Evolutionary conservation across 2,329 filamentous ascomycete genomes (phyloP), one percentile per base, ranked within the genome.

Genomic region (Sarocladium brachiariae): DNA sequence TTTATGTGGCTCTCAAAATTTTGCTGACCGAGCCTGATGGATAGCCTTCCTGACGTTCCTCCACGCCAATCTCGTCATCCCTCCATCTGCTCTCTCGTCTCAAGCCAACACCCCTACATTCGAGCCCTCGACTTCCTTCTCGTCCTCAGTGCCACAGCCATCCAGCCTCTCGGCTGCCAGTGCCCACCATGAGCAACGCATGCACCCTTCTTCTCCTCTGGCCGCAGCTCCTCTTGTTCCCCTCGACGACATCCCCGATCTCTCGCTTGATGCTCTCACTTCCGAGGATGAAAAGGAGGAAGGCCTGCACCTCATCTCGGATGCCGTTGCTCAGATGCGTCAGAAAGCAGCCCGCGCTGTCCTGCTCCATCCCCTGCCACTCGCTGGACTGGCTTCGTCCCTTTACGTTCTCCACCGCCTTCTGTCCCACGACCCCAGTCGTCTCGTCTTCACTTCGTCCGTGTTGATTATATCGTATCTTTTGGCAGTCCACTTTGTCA

Each of bases 1-100:
- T n/a, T n/a, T n/a, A n/a, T n/a, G n/a, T n/a, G n/a, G n/a, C n/a
- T n/a, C n/a, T n/a, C n/a, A n/a, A n/a, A n/a, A n/a, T n/a, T n/a
- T n/a, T n/a, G n/a, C n/a, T n/a, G n/a, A n/a, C n/a, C n/a, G n/a
- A n/a, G n/a, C n/a, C n/a, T n/a, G n/a, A n/a, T n/a, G n/a, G n/a
- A 53, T 66, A 93, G 88, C 87, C 23, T 93, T 93, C 72, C 86
- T 93, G 68, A 86, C 83, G 51, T 92, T 89, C 58, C 76, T 93
- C 14, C 83, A 87, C 58, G 86, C 86, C 56, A 93, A 93, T 62
- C 78, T 93, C 51, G 83, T 84, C 59, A 81, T 92, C 52, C 76
- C 74, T 49, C 72, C 73, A 41, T 82, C 74, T 54, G 70, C 81
- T 51, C 68, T 85, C 56, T 79, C 83, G 39, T 84, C 84, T 46